Percentiles rank a stretch among this genome's conserved stretches.
phyloP scores from a whole-genome alignment of 2,329 filamentous ascomycete genomes.

The Coleophoma eucalyptorum region DNA sequence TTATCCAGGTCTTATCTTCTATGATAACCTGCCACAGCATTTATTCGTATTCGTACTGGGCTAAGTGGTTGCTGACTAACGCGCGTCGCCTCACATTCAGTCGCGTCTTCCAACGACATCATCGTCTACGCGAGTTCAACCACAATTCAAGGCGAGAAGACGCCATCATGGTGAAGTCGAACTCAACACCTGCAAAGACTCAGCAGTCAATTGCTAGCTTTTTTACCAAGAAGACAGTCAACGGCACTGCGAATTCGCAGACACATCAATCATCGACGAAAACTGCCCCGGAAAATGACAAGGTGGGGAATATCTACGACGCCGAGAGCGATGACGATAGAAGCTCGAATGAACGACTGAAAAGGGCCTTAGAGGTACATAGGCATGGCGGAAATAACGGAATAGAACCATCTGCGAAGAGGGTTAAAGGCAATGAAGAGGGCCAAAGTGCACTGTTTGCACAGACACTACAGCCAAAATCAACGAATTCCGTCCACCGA shows the following conservation, averaged over 20 bases:
- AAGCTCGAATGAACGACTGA: conserved; percentile 27
- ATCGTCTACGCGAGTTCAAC: neutral
- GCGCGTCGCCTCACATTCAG: neutral
- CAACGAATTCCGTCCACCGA: conserved; percentile 11
- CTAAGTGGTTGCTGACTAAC: conserved; percentile 3
- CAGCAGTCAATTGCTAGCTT: conserved; percentile 82
- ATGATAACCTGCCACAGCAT: too few species aligned
- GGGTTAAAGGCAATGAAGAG: conserved; percentile 37
- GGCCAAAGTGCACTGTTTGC: conserved; percentile 33
- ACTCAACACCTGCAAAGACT: conserved; percentile 33
- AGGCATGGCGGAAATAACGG: conserved; percentile 38
- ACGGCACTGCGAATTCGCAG: neutral
- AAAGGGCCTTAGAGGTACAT: conserved; percentile 49
- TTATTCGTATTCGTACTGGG: too few species aligned
- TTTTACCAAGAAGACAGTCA: conserved; percentile 59
- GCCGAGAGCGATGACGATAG: conserved; percentile 21
- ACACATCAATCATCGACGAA: neutral
- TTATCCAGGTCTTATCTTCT: too few species aligned
- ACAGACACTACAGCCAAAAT: conserved; percentile 28
- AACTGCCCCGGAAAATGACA: neutral
- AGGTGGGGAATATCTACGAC: conserved; percentile 18
- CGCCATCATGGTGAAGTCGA: neutral
- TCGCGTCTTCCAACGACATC: conserved; percentile 1
- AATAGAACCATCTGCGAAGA: conserved; percentile 37
- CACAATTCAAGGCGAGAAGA: neutral